Percentiles rank a stretch among this genome's conserved stretches.
Conservation (phyloP, 129 eudicot species). For the Sambucus nigra region DNA sequence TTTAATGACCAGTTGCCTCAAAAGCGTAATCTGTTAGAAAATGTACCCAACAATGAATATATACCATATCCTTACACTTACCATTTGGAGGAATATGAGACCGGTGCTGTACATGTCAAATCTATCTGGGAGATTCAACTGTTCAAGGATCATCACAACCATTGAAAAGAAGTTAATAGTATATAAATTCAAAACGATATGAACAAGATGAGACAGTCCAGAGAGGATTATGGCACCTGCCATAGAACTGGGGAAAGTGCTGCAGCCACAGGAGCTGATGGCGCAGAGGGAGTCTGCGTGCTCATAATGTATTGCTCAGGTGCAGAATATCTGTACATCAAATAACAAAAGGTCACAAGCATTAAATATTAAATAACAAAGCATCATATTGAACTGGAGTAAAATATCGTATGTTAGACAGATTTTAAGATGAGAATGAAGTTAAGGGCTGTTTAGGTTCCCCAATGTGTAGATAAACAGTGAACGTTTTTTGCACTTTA, state of each 20-base stretch:
- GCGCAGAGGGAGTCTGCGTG: slow-evolving; percentile 99
- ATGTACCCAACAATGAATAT: no score
- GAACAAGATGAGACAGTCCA: slow-evolving; percentile 3
- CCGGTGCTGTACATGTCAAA: slow-evolving; percentile 95
- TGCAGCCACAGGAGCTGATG: slow-evolving; percentile 93
- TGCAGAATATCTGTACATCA: slow-evolving; percentile 65
- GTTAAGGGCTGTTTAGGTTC: no score
- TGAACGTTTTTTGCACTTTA: no score
- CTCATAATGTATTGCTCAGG: slow-evolving; percentile 99
- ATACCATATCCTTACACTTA: slow-evolving; percentile 26
- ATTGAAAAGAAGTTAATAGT: slow-evolving; percentile 6
- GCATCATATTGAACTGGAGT: no score
- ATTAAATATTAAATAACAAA: no score
- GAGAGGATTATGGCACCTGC: slow-evolving; percentile 53
- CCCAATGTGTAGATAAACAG: no score
- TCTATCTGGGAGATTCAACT: slow-evolving; percentile 93
- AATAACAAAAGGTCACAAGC: neutral
- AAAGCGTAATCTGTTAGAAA: no score
- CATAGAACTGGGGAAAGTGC: slow-evolving; percentile 96
- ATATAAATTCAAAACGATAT: neutral
- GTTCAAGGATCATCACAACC: slow-evolving; percentile 17
- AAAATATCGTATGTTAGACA: no score
- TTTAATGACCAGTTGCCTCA: no score
- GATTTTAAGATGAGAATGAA: no score
- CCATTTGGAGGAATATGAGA: slow-evolving; percentile 94